Base-by-base conservation (phyloP, 257 asterid species). In the Solanum corneliomulleri region DNA sequence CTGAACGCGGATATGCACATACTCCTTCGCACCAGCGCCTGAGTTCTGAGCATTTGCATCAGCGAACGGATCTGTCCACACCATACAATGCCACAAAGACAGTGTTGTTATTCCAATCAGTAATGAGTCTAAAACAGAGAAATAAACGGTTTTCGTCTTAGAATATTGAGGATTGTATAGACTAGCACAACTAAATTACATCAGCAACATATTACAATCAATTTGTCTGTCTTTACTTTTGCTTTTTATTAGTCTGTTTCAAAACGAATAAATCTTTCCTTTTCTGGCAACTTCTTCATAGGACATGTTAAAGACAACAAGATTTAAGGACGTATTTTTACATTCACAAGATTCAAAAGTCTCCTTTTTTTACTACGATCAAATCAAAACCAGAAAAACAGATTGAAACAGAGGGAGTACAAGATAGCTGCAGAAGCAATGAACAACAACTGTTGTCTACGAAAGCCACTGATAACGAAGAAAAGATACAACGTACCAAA, bases 11-110 rank as follows among this genome's bases (percentile, higher is more conserved):
- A 86, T 86, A 16, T 86, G 88, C 16, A 86, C 88, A 86, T 86
- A 86, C 12, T 86, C 88, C 64, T 86, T 86, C 21, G 88, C 85
- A 23, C 88, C 88, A 23, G 88, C 85, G 3, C 86, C 88, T 41
- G 86, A 87, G 64, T 82, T 85, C 81, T 80, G 69, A 81, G 85
- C 69, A 81, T 81, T 80, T 39, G 86, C 86, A 71, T 87, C 86
- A 68, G 89, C 44, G 31, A 82, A 87, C 41, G 89, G 82, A 87
- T 80, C 86, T 81, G 85, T 81, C 85, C 68, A 49, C 29, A 5
- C 12, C 12, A 81, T 49, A 81, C 31, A 81, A 81, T 31, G 27
- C 20, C 29, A 31, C 83, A 6, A 60, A 76, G 42, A 76, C 7
- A 42, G 7, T 37, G 39, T 37, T 45, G 66, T 25, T 25, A 77